Evolutionary conservation across 2,329 filamentous ascomycete species (phyloP), one percentile per base, ranked within the genome.

Genomic region (Talaromyces funiculosus): DNA sequence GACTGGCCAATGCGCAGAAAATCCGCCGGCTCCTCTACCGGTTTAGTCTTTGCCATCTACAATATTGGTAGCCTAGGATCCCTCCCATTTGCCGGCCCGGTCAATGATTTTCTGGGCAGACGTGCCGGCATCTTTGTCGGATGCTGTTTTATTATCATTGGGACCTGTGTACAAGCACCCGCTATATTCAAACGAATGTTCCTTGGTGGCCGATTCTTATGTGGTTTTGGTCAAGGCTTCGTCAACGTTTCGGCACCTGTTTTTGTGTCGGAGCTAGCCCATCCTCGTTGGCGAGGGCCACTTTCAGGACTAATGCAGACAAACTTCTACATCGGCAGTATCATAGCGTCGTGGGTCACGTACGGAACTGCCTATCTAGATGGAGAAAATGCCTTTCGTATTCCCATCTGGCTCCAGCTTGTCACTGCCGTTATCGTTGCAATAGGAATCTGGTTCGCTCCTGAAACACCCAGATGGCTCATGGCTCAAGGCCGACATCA

Each of bases 41-140:
- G 60, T 20, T 18, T 62, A n/a, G 49, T 62, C 12, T 62, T 62
- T 35, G 60, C 60, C 38, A 56, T 62, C 33, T 62, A 59, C 56
- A 61, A 61, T 20, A 56, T 61, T 10, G 59, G 59, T 9, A 61
- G 59, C 18, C 37, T 61, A 31, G 59, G 33, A 8, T 33, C 59
- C 8, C 45, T 61, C 16, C 59, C 59, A 4, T 43, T 61, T 29
- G 31, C 54, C 29, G 59, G 54, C 9, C 59, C 59, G 14, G 45
- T 53, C 16, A 61, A 57, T 53, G 59, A 61, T 37, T 14, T 53
- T 10, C 42, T 57, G 1, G 59, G 59, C n/a, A 53, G 59, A 35
- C 53, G 59, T 38, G 20, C 24, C 22, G 59, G 59, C 29, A 61
- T 61, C 9, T 61, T 61, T 6, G 2, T 57, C 1, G 59, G 59